Evolutionary conservation across 2,329 filamentous ascomycete genomes (phyloP).

Genomic region (Ascochyta clinopodiicola): DNA sequence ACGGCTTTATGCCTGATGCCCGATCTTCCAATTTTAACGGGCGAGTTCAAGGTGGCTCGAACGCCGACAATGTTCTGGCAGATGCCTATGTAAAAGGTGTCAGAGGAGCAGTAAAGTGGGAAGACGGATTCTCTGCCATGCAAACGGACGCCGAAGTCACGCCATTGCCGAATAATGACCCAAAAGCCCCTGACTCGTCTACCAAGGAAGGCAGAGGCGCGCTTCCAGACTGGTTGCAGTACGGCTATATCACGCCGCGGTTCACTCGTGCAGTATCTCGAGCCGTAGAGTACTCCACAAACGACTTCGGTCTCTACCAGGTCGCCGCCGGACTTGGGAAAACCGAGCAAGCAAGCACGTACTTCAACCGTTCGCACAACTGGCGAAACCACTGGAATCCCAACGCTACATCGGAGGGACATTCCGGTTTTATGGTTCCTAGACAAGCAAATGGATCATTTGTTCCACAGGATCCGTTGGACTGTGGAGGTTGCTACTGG

Average conservation of each 20-base stretch:
- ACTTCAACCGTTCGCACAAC: conserved; percentile 68
- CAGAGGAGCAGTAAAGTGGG: conserved; percentile 68
- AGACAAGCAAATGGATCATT: conserved; percentile 60
- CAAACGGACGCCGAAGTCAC: conserved; percentile 70
- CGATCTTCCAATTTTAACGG: conserved; percentile 74
- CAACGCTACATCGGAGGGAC: conserved; percentile 62
- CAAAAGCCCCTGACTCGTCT: conserved; percentile 62
- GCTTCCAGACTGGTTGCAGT: conserved; percentile 70
- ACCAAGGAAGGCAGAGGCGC: conserved; percentile 73
- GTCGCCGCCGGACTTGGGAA: conserved; percentile 67
- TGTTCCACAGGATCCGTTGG: conserved; percentile 56
- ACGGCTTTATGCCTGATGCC: conserved; percentile 70
- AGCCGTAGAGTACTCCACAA: conserved; percentile 71
- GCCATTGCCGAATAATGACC: conserved; percentile 65
- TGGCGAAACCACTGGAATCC: conserved; percentile 77
- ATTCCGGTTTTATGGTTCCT: conserved; percentile 71
- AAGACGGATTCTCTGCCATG: conserved; percentile 60
- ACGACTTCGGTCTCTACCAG: conserved; percentile 72
- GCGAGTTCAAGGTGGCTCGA: conserved; percentile 72
- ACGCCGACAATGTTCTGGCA: conserved; percentile 74
- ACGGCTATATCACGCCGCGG: conserved; percentile 69
- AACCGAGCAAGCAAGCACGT: conserved; percentile 60
- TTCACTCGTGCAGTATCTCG: conserved; percentile 68
- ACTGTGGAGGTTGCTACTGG: conserved; percentile 72
- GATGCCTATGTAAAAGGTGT: conserved; percentile 76